Base-by-base conservation (phyloP, 2,329 filamentous ascomycete species). In the Metarhizium anisopliae region DNA sequence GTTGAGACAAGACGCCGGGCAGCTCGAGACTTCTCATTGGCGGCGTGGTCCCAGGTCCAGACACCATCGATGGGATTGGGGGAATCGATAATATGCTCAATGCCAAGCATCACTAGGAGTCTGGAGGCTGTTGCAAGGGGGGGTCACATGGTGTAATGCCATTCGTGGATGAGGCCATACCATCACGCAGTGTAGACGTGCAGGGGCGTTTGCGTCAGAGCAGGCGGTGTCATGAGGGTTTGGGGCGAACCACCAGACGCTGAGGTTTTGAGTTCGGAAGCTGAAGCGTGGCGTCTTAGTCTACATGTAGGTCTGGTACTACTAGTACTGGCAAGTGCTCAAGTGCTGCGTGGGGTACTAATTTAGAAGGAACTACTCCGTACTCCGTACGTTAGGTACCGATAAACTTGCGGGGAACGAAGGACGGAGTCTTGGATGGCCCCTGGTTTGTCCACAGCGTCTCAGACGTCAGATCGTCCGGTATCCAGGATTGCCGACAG, bases 391-490 rank as follows among this genome's bases (percentile, higher is more conserved):
- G 25, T 25, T 25, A 25, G 25, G 25, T 25, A 25, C 25, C 47
- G 42, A 53, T 53, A 50, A 53, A 47, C 51, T 56, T 38, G 47
- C 52, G 55, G 51, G 47, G 40, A 43, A 43, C 13, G 40, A 43
- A 18, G 10, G 16, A 16, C 13, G 35, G 13, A 36, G 8, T 10
- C 35, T 36, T 36, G 35, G 13, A 36, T 4, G 35, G 35, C 35
- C 35, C 43, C 20, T 50, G 47, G 38, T 29, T 36, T 55, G 57
- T 54, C 35, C 50, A 57, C 55, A 51, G 36, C 59, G 50, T 59
- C 60, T 58, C 55, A 51, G 57, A 60, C 57, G 59, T 60, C 56
- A 59, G 57, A 63, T 64, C 62, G 60, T 35, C 61, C 58, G 56
- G 61, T 58, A 58, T 30, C 29, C 3, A 36, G 13, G n/a, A 49